phyloP scores from a whole-genome alignment of 2,329 filamentous ascomycete genomes.

The Cordyceps pruinosa region DNA sequence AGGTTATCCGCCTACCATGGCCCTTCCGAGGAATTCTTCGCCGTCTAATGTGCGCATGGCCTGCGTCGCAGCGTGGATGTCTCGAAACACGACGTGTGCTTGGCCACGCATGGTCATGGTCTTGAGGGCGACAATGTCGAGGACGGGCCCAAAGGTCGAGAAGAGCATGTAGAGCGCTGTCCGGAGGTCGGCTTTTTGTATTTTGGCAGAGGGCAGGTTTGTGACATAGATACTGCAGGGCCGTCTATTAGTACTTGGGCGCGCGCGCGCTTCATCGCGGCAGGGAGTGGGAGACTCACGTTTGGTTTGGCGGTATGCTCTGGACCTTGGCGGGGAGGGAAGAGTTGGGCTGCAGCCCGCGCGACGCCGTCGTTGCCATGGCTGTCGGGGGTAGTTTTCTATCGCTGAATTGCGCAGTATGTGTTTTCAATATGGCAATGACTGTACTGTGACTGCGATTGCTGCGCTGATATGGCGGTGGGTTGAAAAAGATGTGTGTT shows the following conservation, averaged over 20 bases:
- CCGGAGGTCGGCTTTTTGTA: constrained; percentile 81
- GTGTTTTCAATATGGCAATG: neutral
- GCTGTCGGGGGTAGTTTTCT: neutral
- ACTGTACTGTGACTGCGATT: neutral
- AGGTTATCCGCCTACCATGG: constrained; percentile 57
- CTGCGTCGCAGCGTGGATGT: constrained; percentile 85
- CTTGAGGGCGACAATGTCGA: constrained; percentile 86
- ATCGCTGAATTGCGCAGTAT: neutral
- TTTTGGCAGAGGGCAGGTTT: constrained; percentile 78
- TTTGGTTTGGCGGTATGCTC: constrained; percentile 63
- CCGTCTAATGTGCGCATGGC: constrained; percentile 86
- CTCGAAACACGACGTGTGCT: constrained; percentile 85
- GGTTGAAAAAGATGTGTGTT: constrained; percentile 30
- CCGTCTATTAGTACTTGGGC: constrained; percentile 6
- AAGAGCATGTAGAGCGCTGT: constrained; percentile 89
- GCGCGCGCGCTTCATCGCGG: neutral
- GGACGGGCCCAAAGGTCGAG: constrained; percentile 83
- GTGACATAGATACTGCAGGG: constrained; percentile 69
- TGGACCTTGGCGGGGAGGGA: constrained; percentile 45
- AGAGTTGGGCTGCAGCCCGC: constrained; percentile 33
- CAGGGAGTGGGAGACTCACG: constrained; percentile 45
- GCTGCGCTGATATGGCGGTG: constrained; percentile 15
- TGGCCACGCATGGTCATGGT: constrained; percentile 92
- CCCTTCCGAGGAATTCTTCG: constrained; percentile 74
- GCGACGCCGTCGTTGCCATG: constrained; percentile 30